Conservation (phyloP, 176 grass and related monocot genomes). For the Saccharum spontaneum region DNA sequence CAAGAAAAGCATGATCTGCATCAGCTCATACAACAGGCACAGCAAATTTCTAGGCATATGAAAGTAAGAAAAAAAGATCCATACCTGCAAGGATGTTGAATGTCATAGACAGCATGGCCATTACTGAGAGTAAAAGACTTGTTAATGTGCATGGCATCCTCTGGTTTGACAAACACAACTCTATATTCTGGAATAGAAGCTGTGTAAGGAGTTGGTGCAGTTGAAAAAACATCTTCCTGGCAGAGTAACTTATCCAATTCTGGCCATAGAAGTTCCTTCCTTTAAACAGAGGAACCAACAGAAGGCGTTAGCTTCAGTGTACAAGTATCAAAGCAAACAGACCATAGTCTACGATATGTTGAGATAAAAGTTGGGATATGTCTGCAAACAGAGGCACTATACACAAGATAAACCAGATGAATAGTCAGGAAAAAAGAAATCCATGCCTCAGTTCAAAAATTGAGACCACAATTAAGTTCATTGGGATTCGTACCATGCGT, state of each 20-base stretch:
- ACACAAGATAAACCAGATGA: not conserved
- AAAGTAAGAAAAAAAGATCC: not conserved
- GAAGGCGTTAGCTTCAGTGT: conserved; percentile 5
- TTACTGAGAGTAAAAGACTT: conserved; percentile 82
- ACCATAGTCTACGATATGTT: not conserved
- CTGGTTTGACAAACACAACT: conserved; percentile 60
- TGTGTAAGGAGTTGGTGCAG: conserved; percentile 57
- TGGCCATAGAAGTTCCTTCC: conserved; percentile 89
- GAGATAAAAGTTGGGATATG: not conserved
- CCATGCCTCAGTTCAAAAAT: not conserved
- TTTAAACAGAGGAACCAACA: conserved; percentile 43
- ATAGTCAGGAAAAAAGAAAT: not conserved
- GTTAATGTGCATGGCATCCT: conserved; percentile 47
- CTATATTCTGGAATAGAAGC: conserved; percentile 87
- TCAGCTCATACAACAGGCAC: not conserved
- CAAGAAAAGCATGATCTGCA: conserved; percentile 13
- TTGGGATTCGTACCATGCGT: conserved; percentile 54
- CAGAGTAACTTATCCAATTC: conserved; percentile 80
- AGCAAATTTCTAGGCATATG: not conserved
- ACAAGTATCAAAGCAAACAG: not conserved
- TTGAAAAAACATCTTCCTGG: conserved; percentile 58
- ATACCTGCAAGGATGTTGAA: conserved; percentile 90
- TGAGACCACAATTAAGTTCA: conserved; percentile 9
- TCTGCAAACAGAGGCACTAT: not conserved
- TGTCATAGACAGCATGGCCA: conserved; percentile 69